Base-by-base conservation (phyloP, 345 rosid genomes). In the Aquilaria sinensis region DNA sequence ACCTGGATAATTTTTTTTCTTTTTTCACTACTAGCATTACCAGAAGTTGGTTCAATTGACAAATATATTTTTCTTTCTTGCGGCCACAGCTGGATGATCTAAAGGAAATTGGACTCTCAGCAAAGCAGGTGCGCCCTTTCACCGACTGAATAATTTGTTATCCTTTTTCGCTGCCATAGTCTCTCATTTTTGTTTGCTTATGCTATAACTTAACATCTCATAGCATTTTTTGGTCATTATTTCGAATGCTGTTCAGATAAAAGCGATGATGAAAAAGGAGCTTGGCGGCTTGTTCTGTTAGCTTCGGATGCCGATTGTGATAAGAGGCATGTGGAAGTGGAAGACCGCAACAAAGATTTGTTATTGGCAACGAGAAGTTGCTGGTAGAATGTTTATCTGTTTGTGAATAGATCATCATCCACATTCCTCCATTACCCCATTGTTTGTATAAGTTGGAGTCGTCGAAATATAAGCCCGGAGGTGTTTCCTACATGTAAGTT, bases 101-200 rank as follows among this genome's bases (percentile, higher is more conserved):
- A 64, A 78, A 85, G 69, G 82, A 62, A 11, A 70, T 84, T 5
- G 93, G 89, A 34, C 87, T 89, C 62, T 89, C 96, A n/a, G 85
- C 75, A 12, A 89, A 86, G 68, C 93, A 89, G 93, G 93, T 86
- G 5, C 8, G 43, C 43, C 8, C 43, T 37, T 9, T 37, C 23
- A 23, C 23, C 23, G 23, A 9, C 43, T 37, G 43, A 37, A 67
- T 13, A 49, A 23, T 50, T 41, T 67, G 2, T 53, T 30, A 4
- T 11, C 23, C 6, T 0, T 62, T 51, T 0, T 55, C 4, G 41
- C 8, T 55, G 5, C 63, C 43, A 3, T 60, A 31, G 11, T 2
- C 33, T 50, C 16, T 31, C 8, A 7, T 14, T 9, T 58, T 5
- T 10, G 32, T 49, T 13, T 31, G 13, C 9, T 61, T 37, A 15